phyloP scores from a whole-genome alignment of 805 yeast species.

The Hanseniaspora clermontiae region DNA sequence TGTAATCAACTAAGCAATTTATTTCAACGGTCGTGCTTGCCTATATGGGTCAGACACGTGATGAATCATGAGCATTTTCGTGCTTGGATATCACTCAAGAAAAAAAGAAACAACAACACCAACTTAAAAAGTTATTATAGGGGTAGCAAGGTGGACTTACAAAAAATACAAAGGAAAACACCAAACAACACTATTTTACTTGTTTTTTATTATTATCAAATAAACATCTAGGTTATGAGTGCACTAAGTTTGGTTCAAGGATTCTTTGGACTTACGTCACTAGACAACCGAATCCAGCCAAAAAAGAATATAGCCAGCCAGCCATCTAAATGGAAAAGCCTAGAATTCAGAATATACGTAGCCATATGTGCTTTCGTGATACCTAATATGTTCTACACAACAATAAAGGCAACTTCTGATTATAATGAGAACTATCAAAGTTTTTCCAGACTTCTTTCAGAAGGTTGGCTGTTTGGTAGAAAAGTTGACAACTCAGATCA shows the following conservation, averaged over 20 bases:
- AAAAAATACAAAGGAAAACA: neutral
- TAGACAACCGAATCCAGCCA: constrained; percentile 6
- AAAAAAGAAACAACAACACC: neutral
- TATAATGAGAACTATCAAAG: constrained; percentile 58
- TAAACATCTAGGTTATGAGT: neutral
- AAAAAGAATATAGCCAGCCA: neutral
- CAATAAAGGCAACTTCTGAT: constrained; percentile 66
- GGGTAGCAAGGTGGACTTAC: neutral
- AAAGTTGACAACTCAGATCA: constrained; percentile 85
- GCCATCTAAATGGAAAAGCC: constrained; percentile 55
- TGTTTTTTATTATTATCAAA: neutral
- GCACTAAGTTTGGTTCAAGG: neutral
- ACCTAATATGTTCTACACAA: constrained; percentile 73
- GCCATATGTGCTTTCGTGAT: constrained; percentile 53
- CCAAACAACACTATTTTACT: neutral
- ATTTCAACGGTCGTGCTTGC: too few relatives aligned
- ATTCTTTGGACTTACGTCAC: constrained; percentile 12
- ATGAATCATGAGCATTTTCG: too few relatives aligned
- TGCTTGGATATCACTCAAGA: too few relatives aligned
- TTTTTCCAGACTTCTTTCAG: constrained; percentile 47
- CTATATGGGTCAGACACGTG: neutral
- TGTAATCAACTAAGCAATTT: too few relatives aligned
- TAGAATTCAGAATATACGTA: constrained; percentile 61
- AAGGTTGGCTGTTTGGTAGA: constrained; percentile 85
- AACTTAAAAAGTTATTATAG: too few relatives aligned